Conservation (phyloP, 2,329 filamentous ascomycete genomes). For the Helotiales sp. region DNA sequence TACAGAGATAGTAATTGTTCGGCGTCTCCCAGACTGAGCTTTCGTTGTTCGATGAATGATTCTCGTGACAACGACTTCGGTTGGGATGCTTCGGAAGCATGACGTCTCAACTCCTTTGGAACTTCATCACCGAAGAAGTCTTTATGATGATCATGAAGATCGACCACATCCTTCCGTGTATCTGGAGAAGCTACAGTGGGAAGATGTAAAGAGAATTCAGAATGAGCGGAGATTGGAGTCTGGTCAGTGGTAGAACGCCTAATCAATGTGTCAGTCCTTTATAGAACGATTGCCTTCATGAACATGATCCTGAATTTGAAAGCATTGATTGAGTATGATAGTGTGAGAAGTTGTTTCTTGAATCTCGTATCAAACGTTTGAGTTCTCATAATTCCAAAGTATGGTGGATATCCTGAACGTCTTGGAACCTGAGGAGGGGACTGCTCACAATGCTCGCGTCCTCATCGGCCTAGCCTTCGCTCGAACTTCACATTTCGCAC, state of each 20-base stretch:
- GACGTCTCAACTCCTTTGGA: neutral
- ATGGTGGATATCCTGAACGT: neutral
- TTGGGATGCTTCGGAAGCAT: neutral
- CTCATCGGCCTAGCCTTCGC: constrained; percentile 32
- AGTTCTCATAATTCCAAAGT: no score
- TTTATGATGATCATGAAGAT: constrained; percentile 27
- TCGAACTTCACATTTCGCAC: constrained; percentile 29
- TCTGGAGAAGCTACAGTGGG: constrained; percentile 23
- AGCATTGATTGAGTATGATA: no score
- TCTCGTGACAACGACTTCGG: neutral
- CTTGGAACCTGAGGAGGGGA: neutral
- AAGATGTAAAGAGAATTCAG: constrained; percentile 30
- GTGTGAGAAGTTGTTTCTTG: no score
- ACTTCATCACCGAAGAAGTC: constrained; percentile 25
- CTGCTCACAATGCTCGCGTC: constrained; percentile 19
- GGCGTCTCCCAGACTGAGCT: constrained; percentile 26
- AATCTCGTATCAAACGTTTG: no score
- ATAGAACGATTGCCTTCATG: no score
- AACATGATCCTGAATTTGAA: no score
- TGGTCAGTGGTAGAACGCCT: neutral
- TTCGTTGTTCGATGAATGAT: constrained; percentile 22
- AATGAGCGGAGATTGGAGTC: constrained; percentile 1
- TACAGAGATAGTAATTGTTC: constrained; percentile 25
- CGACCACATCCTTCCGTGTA: constrained; percentile 19
- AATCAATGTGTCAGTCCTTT: neutral